Conservation (phyloP, 306 rosid species). For the Arachis hypogaea region DNA sequence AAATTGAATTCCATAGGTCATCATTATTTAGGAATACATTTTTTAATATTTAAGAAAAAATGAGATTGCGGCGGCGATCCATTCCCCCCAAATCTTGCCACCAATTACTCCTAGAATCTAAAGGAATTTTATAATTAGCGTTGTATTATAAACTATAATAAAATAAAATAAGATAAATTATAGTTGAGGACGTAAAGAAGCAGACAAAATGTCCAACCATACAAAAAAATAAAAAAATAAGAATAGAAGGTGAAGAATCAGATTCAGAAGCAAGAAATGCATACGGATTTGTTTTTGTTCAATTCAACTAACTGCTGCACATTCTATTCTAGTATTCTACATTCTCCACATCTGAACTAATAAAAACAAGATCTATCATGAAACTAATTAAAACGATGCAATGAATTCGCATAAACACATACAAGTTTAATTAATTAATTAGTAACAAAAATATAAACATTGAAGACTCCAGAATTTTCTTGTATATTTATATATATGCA, state of each 20-base stretch:
- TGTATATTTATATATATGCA: background rate
- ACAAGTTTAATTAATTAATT: too few relatives aligned
- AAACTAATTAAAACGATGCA: slow-evolving; percentile 2
- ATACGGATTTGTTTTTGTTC: slow-evolving; percentile 26
- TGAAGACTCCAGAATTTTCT: slow-evolving; percentile 24
- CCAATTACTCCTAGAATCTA: slow-evolving; percentile 68
- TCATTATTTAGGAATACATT: too few relatives aligned
- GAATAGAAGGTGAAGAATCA: slow-evolving; percentile 18
- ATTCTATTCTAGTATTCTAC: slow-evolving; percentile 10
- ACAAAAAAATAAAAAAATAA: slow-evolving; percentile 13
- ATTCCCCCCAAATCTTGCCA: slow-evolving; percentile 91
- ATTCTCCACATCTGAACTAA: slow-evolving; percentile 16
- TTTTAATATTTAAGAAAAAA: slow-evolving; percentile 36
- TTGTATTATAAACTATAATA: slow-evolving; percentile 3
- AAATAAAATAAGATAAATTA: background rate
- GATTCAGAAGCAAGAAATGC: slow-evolving; percentile 22
- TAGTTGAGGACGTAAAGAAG: slow-evolving; percentile 12
- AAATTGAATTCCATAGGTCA: too few relatives aligned
- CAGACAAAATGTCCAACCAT: slow-evolving; percentile 35
- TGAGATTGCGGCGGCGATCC: slow-evolving; percentile 63
- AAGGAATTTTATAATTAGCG: slow-evolving; percentile 23
- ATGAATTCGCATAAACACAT: slow-evolving; percentile 20
- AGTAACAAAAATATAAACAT: background rate
- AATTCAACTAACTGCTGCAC: slow-evolving; percentile 20
- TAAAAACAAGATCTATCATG: slow-evolving; percentile 26